Evolutionary conservation across 345 rosid genomes (phyloP).

Genomic region (Leavenworthia alabamica): DNA sequence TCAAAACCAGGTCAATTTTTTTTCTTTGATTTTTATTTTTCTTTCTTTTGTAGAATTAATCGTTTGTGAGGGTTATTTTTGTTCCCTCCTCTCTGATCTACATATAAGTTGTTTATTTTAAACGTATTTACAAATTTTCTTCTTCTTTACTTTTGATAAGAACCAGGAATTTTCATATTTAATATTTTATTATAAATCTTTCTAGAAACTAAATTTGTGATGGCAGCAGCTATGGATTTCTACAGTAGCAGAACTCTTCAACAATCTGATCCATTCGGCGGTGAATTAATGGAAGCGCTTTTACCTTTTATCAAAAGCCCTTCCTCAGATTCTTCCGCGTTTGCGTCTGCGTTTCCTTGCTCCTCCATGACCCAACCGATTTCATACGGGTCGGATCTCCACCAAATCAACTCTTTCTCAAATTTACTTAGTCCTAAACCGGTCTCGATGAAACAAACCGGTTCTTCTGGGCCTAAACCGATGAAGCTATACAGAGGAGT

Average conservation of each 20-base stretch:
- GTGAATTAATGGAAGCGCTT: slow-evolving; percentile 94
- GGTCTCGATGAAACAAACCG: slow-evolving; percentile 53
- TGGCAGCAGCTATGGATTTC: slow-evolving; percentile 55
- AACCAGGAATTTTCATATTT: slow-evolving; percentile 19
- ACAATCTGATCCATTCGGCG: slow-evolving; percentile 41
- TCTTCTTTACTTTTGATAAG: slow-evolving; percentile 40
- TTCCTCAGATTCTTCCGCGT: slow-evolving; percentile 19
- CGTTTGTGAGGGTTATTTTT: slow-evolving; percentile 55
- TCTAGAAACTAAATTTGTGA: not conserved
- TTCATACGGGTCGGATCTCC: slow-evolving; percentile 34
- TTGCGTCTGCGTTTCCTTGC: slow-evolving; percentile 12
- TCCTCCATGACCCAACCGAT: slow-evolving; percentile 18
- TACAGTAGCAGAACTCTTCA: slow-evolving; percentile 39
- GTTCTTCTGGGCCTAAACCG: slow-evolving; percentile 37
- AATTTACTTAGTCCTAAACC: slow-evolving; percentile 44
- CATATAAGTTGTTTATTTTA: slow-evolving; percentile 58
- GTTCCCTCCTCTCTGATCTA: slow-evolving; percentile 36
- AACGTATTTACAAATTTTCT: slow-evolving; percentile 32
- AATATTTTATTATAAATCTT: not conserved
- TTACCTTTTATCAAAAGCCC: slow-evolving; percentile 74
- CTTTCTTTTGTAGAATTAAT: slow-evolving; percentile 10
- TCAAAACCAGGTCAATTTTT: too few relatives aligned
- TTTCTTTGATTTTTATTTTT: not conserved
- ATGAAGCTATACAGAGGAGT: slow-evolving; percentile 83
- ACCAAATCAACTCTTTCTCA: slow-evolving; percentile 10